These are phyloP conservation scores for Schizophyllum commune DNA, from an alignment of 1,284 basidiomycete species.

Conservation along the genomic window DNA sequence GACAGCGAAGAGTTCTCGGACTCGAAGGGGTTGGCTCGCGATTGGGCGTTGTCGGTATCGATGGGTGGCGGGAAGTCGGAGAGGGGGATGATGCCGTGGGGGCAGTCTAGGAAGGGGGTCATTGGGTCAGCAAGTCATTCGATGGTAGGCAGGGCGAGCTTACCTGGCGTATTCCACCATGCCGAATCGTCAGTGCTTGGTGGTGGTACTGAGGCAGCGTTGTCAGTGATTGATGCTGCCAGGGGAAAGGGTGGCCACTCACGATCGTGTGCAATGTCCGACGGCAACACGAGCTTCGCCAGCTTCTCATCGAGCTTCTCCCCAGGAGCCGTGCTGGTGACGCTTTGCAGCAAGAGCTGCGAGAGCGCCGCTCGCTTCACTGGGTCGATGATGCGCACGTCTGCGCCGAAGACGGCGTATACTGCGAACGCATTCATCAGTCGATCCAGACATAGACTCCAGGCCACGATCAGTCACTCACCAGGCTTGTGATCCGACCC, in stretches of 20 bases:
- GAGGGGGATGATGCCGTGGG: constrained; percentile 55
- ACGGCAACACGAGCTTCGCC: constrained; percentile 37
- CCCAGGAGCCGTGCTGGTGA: constrained; percentile 49
- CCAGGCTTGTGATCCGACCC: constrained; percentile 94
- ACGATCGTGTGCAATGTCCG: constrained; percentile 28
- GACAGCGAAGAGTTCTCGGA: constrained; percentile 56
- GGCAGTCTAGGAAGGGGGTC: constrained; percentile 38
- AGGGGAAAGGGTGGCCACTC: constrained; percentile 13
- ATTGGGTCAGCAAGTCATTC: neutral
- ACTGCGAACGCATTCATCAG: constrained; percentile 37
- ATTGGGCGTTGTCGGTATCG: constrained; percentile 16
- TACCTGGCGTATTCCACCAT: constrained; percentile 75
- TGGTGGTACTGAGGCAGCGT: constrained; percentile 50
- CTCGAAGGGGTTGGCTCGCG: constrained; percentile 58
- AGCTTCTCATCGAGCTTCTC: constrained; percentile 70
- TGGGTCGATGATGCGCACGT: constrained; percentile 74
- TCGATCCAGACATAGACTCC: neutral
- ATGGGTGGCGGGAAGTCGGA: constrained; percentile 28
- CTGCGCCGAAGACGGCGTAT: constrained; percentile 75
- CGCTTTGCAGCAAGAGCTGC: constrained; percentile 58
- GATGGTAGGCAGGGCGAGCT: constrained; percentile 11
- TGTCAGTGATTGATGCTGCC: constrained; percentile 1
- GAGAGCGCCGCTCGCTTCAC: constrained; percentile 67
- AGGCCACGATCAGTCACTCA: constrained; percentile 20
- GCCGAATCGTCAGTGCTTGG: constrained; percentile 67